A percentile compares a stretch with the other conserved stretches of the same genome.
These are phyloP conservation scores for Rhodotorula mucilaginosa DNA, from an alignment of 1,284 basidiomycete species.

Conservation along the genomic window DNA sequence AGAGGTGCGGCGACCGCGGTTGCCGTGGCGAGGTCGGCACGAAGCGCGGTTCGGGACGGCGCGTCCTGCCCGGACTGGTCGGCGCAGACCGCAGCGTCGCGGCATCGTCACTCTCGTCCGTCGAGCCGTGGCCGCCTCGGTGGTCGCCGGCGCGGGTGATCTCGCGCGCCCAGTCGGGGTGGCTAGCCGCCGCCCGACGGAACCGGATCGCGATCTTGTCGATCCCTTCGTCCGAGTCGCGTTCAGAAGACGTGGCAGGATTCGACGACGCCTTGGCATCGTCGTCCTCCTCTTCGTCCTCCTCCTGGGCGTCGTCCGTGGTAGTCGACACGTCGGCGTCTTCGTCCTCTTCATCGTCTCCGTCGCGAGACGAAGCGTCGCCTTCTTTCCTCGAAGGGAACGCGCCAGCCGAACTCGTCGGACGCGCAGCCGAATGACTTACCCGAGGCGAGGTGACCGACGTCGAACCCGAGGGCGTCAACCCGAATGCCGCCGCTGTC, in stretches of 20 bases:
- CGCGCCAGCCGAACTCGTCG: slow-evolving; percentile 1
- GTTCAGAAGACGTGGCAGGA: slow-evolving; percentile 59
- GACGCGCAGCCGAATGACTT: background rate
- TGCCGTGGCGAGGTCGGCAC: slow-evolving; percentile 38
- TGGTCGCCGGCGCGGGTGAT: slow-evolving; percentile 2
- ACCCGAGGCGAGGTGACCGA: background rate
- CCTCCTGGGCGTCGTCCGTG: slow-evolving; percentile 5
- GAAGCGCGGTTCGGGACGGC: slow-evolving; percentile 24
- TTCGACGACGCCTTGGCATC: slow-evolving; percentile 48
- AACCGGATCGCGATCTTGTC: slow-evolving; percentile 23
- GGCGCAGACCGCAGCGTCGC: background rate
- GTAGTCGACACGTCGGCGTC: slow-evolving; percentile 52
- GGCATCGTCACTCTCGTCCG: slow-evolving; percentile 3
- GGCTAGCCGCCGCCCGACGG: background rate
- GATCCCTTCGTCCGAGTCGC: slow-evolving; percentile 56
- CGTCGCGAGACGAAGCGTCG: slow-evolving; percentile 67
- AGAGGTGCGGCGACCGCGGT: slow-evolving; percentile 4
- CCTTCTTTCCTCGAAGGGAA: slow-evolving; percentile 16
- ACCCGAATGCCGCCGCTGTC: background rate
- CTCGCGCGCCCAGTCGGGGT: slow-evolving; percentile 5
- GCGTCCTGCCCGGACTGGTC: slow-evolving; percentile 14
- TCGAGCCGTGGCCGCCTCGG: background rate
- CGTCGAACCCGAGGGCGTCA: background rate
- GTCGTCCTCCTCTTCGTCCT: background rate
- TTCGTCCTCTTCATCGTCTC: slow-evolving; percentile 75